phyloP scores from a whole-genome alignment of 495 filamentous ascomycete species.

The Lasiosphaeria miniovina region DNA sequence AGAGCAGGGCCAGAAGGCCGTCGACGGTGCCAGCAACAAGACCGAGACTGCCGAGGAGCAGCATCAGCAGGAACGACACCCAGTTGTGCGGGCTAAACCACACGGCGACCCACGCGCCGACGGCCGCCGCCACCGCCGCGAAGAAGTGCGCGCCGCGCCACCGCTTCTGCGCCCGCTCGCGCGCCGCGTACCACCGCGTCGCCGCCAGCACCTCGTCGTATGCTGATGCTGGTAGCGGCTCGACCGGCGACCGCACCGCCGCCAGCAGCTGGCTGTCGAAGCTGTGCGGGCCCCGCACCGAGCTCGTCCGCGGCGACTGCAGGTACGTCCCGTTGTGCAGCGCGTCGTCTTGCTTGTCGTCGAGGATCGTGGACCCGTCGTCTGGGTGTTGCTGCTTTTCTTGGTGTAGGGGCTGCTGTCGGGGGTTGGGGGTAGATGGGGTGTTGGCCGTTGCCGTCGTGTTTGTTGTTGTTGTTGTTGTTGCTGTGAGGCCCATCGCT shows the following conservation, averaged over 20 bases:
- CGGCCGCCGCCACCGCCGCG: slow-evolving; percentile 58
- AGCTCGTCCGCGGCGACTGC: slow-evolving; percentile 26
- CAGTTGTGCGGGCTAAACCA: slow-evolving; percentile 78
- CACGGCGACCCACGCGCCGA: slow-evolving; percentile 71
- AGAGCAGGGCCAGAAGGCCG: slow-evolving; percentile 81
- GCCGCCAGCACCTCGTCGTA: slow-evolving; percentile 74
- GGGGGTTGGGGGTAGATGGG: neutral
- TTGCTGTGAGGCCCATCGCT: too few relatives aligned
- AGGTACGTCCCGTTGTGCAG: slow-evolving; percentile 57
- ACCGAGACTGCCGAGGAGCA: slow-evolving; percentile 74
- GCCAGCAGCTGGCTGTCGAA: slow-evolving; percentile 30
- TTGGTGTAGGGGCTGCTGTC: neutral
- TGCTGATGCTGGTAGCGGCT: slow-evolving; percentile 28
- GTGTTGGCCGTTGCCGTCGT: neutral
- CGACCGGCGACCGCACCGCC: slow-evolving; percentile 11
- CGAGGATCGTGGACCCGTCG: slow-evolving; percentile 29
- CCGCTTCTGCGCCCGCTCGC: slow-evolving; percentile 66
- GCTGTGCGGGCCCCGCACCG: slow-evolving; percentile 20
- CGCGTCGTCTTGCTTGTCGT: slow-evolving; percentile 72
- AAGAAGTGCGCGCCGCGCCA: slow-evolving; percentile 72
- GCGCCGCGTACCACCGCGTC: slow-evolving; percentile 59
- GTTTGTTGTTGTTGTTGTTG: neutral
- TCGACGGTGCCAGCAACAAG: slow-evolving; percentile 74
- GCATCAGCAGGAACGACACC: slow-evolving; percentile 74
- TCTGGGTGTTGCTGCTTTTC: neutral